Evolutionary conservation across 495 filamentous ascomycete species (phyloP).

Genomic region (Hypoxylon fragiforme): DNA sequence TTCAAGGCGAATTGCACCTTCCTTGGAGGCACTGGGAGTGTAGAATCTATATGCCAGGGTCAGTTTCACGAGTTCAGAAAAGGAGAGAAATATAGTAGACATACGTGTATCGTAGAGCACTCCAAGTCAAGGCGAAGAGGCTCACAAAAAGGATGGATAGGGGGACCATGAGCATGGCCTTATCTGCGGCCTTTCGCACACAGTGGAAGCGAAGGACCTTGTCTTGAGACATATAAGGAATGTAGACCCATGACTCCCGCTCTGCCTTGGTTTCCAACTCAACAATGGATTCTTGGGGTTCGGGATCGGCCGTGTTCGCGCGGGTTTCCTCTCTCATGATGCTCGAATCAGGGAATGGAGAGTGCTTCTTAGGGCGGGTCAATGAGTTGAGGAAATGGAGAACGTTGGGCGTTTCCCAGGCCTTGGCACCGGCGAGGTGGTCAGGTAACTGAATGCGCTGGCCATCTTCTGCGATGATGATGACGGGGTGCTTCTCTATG

Average conservation of each 20-base stretch:
- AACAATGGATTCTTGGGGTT: conserved; percentile 34
- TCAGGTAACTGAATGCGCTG: conserved; percentile 24
- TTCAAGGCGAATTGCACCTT: conserved; percentile 13
- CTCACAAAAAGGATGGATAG: conserved; percentile 40
- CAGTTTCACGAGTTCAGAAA: conserved; percentile 1
- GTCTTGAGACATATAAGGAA: conserved; percentile 29
- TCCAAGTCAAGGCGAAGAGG: conserved; percentile 39
- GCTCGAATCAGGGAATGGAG: conserved; percentile 36
- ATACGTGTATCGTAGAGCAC: conserved; percentile 32
- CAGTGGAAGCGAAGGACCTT: conserved; percentile 30
- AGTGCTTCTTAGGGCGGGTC: conserved; percentile 24
- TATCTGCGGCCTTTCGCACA: conserved; percentile 39
- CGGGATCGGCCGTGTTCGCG: conserved; percentile 26
- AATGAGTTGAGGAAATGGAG: conserved; percentile 25
- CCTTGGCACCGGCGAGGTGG: conserved; percentile 22
- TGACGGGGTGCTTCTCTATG: conserved; percentile 14
- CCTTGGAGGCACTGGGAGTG: not conserved
- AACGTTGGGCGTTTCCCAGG: conserved; percentile 32
- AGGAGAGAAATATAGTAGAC: not conserved
- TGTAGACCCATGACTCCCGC: conserved; percentile 28
- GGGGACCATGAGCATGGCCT: conserved; percentile 43
- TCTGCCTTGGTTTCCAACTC: conserved; percentile 33
- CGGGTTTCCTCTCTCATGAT: conserved; percentile 36
- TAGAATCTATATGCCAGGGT: conserved; percentile 2
- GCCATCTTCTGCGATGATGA: conserved; percentile 23